Percentiles rank a stretch among this genome's conserved stretches.
Conservation (phyloP, 1,139 yeast species). For the Meyerozyma carpophila region DNA sequence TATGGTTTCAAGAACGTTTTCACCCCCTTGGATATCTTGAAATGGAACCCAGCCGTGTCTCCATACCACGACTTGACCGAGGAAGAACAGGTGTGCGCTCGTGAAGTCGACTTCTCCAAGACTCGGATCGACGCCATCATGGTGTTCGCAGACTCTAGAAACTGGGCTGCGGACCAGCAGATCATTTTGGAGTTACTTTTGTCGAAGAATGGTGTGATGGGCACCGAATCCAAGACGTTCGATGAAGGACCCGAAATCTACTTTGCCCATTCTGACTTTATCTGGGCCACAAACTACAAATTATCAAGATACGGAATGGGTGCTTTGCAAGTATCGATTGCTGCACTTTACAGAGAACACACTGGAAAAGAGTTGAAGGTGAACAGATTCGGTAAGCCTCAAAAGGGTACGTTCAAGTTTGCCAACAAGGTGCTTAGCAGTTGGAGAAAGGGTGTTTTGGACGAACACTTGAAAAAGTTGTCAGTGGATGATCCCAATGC, state of each 20-base stretch:
- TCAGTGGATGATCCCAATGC: conserved; percentile 43
- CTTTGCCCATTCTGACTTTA: conserved; percentile 84
- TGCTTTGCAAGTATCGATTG: conserved; percentile 78
- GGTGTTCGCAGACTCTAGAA: conserved; percentile 79
- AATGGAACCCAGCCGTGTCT: conserved; percentile 81
- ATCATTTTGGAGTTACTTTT: conserved; percentile 72
- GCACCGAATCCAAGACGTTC: conserved; percentile 61
- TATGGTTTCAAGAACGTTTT: conserved; percentile 74
- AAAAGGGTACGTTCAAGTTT: conserved; percentile 73
- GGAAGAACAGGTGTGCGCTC: conserved; percentile 55
- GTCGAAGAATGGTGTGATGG: conserved; percentile 77
- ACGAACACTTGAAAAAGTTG: conserved; percentile 61
- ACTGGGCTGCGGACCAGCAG: conserved; percentile 90
- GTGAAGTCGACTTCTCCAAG: conserved; percentile 61
- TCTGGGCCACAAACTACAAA: conserved; percentile 83
- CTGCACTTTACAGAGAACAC: conserved; percentile 75
- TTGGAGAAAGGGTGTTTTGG: conserved; percentile 77
- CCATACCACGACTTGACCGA: conserved; percentile 75
- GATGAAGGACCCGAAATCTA: conserved; percentile 78
- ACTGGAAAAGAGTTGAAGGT: conserved; percentile 75
- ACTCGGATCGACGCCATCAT: conserved; percentile 62
- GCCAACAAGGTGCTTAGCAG: conserved; percentile 69
- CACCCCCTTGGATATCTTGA: conserved; percentile 74
- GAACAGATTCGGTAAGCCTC: conserved; percentile 80
- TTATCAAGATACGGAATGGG: conserved; percentile 86